A percentile compares a stretch with the other conserved stretches of the same genome.
Conservation (phyloP, 1,284 basidiomycete genomes). For the Porogramme epimiltina region DNA sequence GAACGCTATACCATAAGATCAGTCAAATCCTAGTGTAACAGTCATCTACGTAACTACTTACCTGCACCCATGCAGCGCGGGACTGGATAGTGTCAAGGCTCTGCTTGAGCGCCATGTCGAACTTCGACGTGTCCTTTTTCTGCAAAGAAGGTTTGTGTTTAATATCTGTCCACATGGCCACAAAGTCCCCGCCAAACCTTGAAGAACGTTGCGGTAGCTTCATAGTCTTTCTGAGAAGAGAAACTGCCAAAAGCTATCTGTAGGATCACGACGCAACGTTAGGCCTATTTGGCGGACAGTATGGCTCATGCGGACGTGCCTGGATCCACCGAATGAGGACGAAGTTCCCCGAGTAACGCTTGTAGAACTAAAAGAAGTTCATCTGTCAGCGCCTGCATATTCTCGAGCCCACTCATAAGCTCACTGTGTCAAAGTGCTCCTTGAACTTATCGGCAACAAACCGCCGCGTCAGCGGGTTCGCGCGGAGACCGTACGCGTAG, state of each 20-base stretch:
- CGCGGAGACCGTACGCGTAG: conserved; percentile 47
- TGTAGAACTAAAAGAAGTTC: conserved; percentile 52
- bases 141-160: too few species aligned
- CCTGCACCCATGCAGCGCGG: conserved; percentile 60
- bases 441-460: conserved; percentile 49
- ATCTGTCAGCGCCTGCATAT: background rate
- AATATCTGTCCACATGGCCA: too few species aligned
- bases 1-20: conserved; percentile 48
- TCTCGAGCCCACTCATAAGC: background rate
- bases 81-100: conserved; percentile 67
- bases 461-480: conserved; percentile 47
- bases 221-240: conserved; percentile 69
- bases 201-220: conserved; percentile 70
- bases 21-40: too few species aligned
- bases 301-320: conserved; percentile 3
- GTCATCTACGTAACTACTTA: conserved; percentile 36
- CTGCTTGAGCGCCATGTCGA: conserved; percentile 64
- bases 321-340: conserved; percentile 31
- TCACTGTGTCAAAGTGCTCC: conserved; percentile 63
- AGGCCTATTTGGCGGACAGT: too few species aligned
- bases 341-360: conserved; percentile 74
- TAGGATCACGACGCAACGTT: background rate
- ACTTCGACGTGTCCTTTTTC: conserved; percentile 68
- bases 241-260: conserved; percentile 65
- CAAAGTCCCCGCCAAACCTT: too few species aligned